Evolutionary conservation across 2,329 filamentous ascomycete genomes (phyloP), one percentile per base, ranked within the genome.

Genomic region (Acarospora socialis): DNA sequence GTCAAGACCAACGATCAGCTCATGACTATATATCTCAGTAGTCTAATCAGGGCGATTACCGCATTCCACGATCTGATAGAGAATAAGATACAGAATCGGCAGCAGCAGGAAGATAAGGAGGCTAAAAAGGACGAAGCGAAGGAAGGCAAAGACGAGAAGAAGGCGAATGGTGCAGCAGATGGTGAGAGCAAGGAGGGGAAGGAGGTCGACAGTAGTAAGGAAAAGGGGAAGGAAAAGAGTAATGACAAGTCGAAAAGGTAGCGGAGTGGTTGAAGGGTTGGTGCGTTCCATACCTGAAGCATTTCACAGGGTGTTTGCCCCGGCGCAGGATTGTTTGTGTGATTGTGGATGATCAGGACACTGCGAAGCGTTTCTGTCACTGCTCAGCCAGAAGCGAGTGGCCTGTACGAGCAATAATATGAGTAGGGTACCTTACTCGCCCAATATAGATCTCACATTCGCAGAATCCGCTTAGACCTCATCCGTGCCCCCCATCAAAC

Each of bases 1-100:
- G 74, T 93, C 63, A 98, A 98, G 73, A 95, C 87, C 37, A 98
- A 98, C 52, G 90, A 98, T 56, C 90, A 98, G 63, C 72, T 98
- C 43, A 94, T 98, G 81, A 76, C 86, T 32, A 95, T 98, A 55
- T 98, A 98, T 59, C 68, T 98, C 33, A 92, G 82, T 61, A 92
- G 82, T 63, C 64, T 95, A 64, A 95, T 98, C 59, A 73, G 90
- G 39, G 90, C 90, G 35, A 98, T 98, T 52, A 95, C 90, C 8
- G 90, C 90, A 5, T 98, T 95, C 77, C 90, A 98, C 57, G 90
- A 98, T 54, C 63, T 98, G 45, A 98, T 98, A 45, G 90, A 98
- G 66, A 98, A 98, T 67, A 98, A 98, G 71, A 94, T 95, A 46
- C 87, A 95, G 65, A 98, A 98, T 62, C 73, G 87, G 55, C 86